These are phyloP conservation scores for Hippophae rhamnoides DNA, from an alignment of 306 rosid genomes.

Conservation along the genomic window DNA sequence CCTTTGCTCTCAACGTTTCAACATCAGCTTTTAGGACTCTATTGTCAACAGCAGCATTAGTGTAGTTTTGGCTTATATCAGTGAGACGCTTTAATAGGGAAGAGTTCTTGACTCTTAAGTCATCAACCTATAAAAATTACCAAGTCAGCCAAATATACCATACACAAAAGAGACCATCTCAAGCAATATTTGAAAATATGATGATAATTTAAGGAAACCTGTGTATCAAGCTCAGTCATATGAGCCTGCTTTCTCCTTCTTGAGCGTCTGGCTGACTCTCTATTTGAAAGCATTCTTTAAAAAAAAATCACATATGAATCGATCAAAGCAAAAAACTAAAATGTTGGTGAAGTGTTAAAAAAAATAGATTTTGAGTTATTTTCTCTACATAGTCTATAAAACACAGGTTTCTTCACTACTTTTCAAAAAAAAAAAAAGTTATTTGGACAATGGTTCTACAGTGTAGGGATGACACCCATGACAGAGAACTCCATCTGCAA, in stretches of 20 bases:
- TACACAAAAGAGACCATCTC: background rate
- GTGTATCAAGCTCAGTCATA: constrained; percentile 82
- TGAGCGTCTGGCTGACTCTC: constrained; percentile 98
- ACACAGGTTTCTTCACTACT: too few species aligned
- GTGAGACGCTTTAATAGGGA: constrained; percentile 65
- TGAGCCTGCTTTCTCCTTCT: constrained; percentile 96
- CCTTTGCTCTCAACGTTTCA: constrained; percentile 94
- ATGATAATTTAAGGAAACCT: constrained; percentile 29
- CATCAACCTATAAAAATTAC: constrained; percentile 49
- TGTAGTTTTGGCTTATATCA: constrained; percentile 54
- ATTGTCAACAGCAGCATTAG: constrained; percentile 66
- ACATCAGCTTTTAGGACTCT: constrained; percentile 81
- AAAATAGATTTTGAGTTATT: too few species aligned
- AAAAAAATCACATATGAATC: constrained; percentile 16
- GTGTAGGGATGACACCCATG: too few species aligned
- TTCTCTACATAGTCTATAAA: too few species aligned
- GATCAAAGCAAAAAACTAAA: background rate
- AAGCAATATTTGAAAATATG: background rate
- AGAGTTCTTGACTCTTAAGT: constrained; percentile 75
- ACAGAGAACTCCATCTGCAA: too few species aligned
- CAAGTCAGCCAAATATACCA: constrained; percentile 10
- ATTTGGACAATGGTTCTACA: too few species aligned
- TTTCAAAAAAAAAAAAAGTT: too few species aligned
- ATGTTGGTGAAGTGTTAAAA: too few species aligned
- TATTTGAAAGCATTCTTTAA: constrained; percentile 82